Base-by-base conservation (phyloP, 805 yeast genomes). In the Sugiyamaella americana region DNA sequence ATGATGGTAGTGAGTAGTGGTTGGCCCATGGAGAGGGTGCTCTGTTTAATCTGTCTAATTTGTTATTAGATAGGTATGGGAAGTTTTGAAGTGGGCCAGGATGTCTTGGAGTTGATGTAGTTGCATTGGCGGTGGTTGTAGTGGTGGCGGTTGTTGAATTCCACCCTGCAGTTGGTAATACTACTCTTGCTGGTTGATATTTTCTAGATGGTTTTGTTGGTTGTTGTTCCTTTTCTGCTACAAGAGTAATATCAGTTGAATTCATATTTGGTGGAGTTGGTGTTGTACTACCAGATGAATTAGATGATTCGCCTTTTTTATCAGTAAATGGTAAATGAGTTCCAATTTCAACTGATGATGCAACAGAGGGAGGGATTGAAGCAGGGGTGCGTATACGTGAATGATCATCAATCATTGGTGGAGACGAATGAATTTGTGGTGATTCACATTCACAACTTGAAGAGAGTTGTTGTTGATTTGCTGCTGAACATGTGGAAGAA, bases 321-420 rank as follows among this genome's bases (percentile, higher is more conserved):
- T 46, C 37, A 26, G 47, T 49, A 46, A 60, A 60, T 4, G 61
- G 59, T 44, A 57, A 44, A 16, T 57, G 56, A 19, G 58, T 52
- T 21, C 67, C 67, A 40, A 63, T 63, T 37, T 58, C 66, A n/a
- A 51, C 53, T 8, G 57, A 53, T 34, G 52, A 42, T 13, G 46
- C 47, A 43, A 45, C 20, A 29, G 43, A 32, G 18, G 43, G 5
- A 16, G 41, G 30, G 16, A 26, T 3, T 16, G 44, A 19, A 13
- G 46, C 46, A 17, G 46, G 32, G n/a, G 41, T 36, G 10, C 40
- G 34, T 21, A 21, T 36, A 16, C 18, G n/a, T 8, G 32, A 21
- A 24, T 38, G 26, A 29, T n/a, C 16, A 17, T 35, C 30, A 21
- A 22, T 30, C 18, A 39, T 20, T 23, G 21, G 49, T 17, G 13